Conservation (phyloP, 805 yeast species). For the Kazachstania viticola region DNA sequence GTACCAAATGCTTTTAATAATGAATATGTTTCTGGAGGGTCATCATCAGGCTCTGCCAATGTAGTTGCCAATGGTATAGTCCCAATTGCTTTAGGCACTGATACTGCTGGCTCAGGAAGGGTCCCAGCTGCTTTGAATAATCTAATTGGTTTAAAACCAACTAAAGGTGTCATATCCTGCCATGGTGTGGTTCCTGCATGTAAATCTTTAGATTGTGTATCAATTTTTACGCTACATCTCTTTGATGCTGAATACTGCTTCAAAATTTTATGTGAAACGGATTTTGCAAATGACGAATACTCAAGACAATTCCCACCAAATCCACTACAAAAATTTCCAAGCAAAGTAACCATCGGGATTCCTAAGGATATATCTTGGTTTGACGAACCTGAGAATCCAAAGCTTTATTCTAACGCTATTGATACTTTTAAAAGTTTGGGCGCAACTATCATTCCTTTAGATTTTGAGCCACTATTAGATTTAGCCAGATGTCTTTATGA, state of each 20-base stretch:
- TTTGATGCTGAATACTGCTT: constrained; percentile 76
- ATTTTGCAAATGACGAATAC: constrained; percentile 66
- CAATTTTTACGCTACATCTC: constrained; percentile 67
- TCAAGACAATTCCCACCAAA: constrained; percentile 64
- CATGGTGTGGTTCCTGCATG: constrained; percentile 97
- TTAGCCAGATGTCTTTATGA: constrained; percentile 84
- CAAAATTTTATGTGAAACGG: constrained; percentile 60
- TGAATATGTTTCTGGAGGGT: constrained; percentile 85
- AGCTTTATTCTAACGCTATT: constrained; percentile 52
- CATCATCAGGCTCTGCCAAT: constrained; percentile 91
- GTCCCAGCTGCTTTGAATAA: constrained; percentile 95
- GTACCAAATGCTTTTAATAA: constrained; percentile 69
- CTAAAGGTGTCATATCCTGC: constrained; percentile 78
- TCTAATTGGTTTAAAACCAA: constrained; percentile 84
- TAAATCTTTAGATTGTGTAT: constrained; percentile 85
- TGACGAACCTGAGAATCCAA: constrained; percentile 70
- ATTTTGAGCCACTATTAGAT: constrained; percentile 65
- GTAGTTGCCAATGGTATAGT: constrained; percentile 85
- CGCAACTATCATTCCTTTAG: constrained; percentile 49
- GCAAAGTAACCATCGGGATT: constrained; percentile 58
- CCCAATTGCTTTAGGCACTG: constrained; percentile 86
- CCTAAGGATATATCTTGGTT: constrained; percentile 69
- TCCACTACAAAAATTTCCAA: constrained; percentile 49
- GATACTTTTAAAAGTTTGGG: constrained; percentile 40
- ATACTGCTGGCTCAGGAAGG: constrained; percentile 96